These are phyloP conservation scores for Boletus pseudopeckii DNA, from an alignment of 768 basidiomycete genomes.

Conservation along the genomic window DNA sequence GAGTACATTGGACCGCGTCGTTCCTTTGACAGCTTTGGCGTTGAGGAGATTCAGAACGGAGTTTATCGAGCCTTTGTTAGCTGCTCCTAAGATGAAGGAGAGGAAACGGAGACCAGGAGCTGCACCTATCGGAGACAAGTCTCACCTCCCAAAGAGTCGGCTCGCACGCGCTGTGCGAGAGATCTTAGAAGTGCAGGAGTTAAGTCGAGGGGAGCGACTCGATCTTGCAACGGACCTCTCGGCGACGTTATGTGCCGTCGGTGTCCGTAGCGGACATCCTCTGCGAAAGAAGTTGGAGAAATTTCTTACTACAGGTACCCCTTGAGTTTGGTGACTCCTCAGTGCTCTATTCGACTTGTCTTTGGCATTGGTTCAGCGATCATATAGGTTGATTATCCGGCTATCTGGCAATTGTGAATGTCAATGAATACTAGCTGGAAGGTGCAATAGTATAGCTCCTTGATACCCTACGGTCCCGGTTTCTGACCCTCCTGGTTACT, in stretches of 20 bases:
- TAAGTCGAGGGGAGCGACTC: slow-evolving; percentile 44
- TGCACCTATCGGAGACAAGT: slow-evolving; percentile 37
- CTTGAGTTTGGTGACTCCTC: not conserved
- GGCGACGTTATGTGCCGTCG: slow-evolving; percentile 46
- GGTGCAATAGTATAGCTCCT: not conserved
- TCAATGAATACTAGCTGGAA: not conserved
- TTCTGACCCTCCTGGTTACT: slow-evolving; percentile 25
- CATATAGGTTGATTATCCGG: slow-evolving; percentile 3
- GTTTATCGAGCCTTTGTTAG: slow-evolving; percentile 65
- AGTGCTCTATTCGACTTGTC: not conserved
- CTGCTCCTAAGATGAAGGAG: slow-evolving; percentile 60
- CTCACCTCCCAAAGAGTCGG: slow-evolving; percentile 55
- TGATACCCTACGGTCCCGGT: slow-evolving; percentile 12
- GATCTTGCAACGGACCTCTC: slow-evolving; percentile 50
- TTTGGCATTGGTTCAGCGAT: not conserved
- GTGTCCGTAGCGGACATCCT: slow-evolving; percentile 62
- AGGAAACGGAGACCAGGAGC: slow-evolving; percentile 49
- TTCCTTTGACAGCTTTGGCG: slow-evolving; percentile 62
- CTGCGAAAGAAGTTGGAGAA: slow-evolving; percentile 67
- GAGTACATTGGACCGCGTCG: slow-evolving; percentile 61
- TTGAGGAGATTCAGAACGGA: slow-evolving; percentile 70
- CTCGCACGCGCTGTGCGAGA: slow-evolving; percentile 66
- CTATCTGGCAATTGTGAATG: not conserved
- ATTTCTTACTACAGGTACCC: slow-evolving; percentile 33
- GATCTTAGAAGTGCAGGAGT: slow-evolving; percentile 52